Base-by-base conservation (phyloP, 2,329 filamentous ascomycete genomes). In the Fusarium albosuccineum region DNA sequence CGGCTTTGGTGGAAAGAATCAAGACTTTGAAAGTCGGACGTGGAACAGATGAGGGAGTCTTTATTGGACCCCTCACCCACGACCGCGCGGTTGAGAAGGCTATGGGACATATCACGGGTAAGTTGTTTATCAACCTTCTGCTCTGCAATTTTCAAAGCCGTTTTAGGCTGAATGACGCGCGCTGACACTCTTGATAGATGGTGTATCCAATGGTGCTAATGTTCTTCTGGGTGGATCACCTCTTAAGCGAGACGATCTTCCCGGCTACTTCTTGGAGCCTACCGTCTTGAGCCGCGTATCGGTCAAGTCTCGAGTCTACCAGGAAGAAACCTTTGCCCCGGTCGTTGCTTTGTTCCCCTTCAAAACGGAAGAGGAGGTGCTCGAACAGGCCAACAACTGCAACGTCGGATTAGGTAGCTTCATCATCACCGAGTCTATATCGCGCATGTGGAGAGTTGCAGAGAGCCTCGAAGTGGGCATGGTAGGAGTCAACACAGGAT, bases 341-440 rank as follows among this genome's bases (percentile, higher is more conserved):
- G 85, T 92, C 2, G 90, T 89, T 1, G 89, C 86, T 0, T 76
- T 92, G 2, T 91, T 91, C 81, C 80, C 83, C 22, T 92, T 92
- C 74, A 82, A 89, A 34, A 88, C 85, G 74, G 87, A 87, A 74
- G 87, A 88, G 46, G 89, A 92, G 62, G 90, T 91, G n/a, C 83
- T 91, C n/a, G 82, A 86, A 57, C 78, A 89, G 55, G 90, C 90
- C 2, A 92, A 92, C 73, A 70, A 75, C 3, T 81, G 87, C 1
- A 87, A 91, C 57, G 89, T 92, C 11, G 90, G 90, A 6, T 83
- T 92, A 26, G 89, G 90, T 1, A 89, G 88, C 1, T 92, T 92
- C 78, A 90, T 92, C 80, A 91, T 87, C 79, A 89, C 74, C 50
- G 68, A 71, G 48, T 70, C 80, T 66, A 60, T 78, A 7, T 70